Percentiles rank a stretch among this genome's conserved stretches.
These are phyloP conservation scores for Linnemannia schmuckeri DNA, from an alignment of 192 early-diverging fungal genomes.

Conservation along the genomic window DNA sequence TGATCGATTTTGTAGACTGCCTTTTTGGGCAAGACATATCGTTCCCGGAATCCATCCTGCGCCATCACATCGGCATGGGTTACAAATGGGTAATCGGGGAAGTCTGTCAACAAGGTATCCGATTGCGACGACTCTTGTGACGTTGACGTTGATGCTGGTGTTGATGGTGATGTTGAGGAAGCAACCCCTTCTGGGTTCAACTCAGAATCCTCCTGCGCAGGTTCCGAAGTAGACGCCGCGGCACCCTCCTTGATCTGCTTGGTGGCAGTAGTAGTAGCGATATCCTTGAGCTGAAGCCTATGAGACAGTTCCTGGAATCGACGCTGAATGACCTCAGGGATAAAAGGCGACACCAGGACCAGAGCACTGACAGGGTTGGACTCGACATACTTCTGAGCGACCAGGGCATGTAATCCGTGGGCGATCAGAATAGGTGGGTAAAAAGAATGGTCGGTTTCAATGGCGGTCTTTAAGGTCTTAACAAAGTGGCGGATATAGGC, in stretches of 20 bases:
- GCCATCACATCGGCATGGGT: conserved; percentile 48
- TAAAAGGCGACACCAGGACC: conserved; percentile 55
- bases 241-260: neutral
- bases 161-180: conserved; percentile 3
- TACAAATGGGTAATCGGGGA: conserved; percentile 22
- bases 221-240: neutral
- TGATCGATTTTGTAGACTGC: conserved; percentile 51
- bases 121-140: neutral
- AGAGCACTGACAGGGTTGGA: conserved; percentile 58
- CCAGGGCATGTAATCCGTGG: conserved; percentile 52
- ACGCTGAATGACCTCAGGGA: conserved; percentile 23
- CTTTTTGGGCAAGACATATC: conserved; percentile 39
- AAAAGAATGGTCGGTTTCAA: conserved; percentile 55
- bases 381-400: conserved; percentile 58
- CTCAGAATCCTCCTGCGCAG: neutral
- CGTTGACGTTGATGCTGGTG: neutral
- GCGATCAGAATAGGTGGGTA: conserved; percentile 61
- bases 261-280: neutral
- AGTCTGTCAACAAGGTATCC: neutral
- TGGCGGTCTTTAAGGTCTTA: conserved; percentile 47
- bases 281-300: conserved; percentile 17
- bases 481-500: conserved; percentile 39
- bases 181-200: neutral
- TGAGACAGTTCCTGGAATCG: conserved; percentile 43
- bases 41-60: conserved; percentile 44